phyloP scores from a whole-genome alignment of 257 asterid genomes.

The Forsythia viridissima region DNA sequence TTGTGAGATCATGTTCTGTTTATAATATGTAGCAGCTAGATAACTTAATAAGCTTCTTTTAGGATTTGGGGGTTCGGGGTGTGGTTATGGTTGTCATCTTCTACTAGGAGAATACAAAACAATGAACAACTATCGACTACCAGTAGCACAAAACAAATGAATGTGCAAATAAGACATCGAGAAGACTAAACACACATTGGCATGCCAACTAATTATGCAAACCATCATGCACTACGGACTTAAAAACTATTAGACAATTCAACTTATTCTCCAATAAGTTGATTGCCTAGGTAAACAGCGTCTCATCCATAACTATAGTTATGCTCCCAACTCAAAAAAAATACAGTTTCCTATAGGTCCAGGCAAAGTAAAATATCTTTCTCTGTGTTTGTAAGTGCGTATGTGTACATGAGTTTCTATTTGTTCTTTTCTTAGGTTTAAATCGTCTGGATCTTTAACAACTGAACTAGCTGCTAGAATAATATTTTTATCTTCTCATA shows the following conservation, averaged over 20 bases:
- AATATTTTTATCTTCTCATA: neutral
- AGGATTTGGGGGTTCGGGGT: neutral
- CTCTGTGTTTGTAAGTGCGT: neutral
- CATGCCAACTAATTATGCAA: neutral
- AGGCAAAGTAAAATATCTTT: neutral
- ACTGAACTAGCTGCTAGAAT: neutral
- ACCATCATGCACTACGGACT: neutral
- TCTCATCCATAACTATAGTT: neutral
- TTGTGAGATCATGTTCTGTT: neutral
- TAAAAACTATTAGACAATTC: neutral
- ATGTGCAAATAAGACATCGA: neutral
- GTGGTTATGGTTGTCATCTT: too few species aligned
- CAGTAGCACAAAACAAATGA: too few species aligned
- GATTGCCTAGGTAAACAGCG: neutral
- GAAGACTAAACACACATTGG: neutral
- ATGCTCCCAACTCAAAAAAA: neutral
- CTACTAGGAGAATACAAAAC: neutral
- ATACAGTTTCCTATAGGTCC: neutral
- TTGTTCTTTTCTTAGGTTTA: neutral
- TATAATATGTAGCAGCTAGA: neutral
- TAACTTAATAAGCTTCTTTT: neutral
- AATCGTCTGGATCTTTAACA: neutral
- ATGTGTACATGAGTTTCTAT: neutral
- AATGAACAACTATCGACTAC: too few species aligned
- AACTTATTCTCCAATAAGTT: neutral